A percentile compares a stretch with the other conserved stretches of the same genome.
Evolutionary conservation across 306 rosid genomes (phyloP).

Genomic region (Inga oerstediana): DNA sequence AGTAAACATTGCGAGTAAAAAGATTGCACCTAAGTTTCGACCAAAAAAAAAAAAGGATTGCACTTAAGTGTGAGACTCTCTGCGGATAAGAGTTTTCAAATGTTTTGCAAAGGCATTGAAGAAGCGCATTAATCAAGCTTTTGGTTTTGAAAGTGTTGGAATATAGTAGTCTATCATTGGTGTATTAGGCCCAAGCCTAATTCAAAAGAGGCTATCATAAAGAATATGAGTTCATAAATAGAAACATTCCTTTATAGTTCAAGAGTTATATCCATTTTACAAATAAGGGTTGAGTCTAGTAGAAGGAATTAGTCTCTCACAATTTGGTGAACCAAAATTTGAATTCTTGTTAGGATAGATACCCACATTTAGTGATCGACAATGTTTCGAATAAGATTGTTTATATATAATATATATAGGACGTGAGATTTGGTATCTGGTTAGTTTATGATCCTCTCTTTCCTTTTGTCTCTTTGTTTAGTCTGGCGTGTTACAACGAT

Average conservation of each 20-base stretch:
- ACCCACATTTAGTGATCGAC: no score
- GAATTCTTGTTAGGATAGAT: no score
- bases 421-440: background rate
- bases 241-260: no score
- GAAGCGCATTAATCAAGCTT: background rate
- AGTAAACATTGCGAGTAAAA: background rate
- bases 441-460: background rate
- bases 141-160: no score
- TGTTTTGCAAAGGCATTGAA: background rate
- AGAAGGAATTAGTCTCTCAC: rapidly evolving
- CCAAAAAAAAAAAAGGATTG: background rate
- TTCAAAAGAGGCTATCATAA: no score
- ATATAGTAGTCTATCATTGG: no score
- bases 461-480: background rate
- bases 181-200: rapidly evolving
- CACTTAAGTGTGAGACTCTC: background rate
- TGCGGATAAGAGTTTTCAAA: background rate
- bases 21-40: background rate
- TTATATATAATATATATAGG: no score
- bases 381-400: no score
- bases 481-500: background rate
- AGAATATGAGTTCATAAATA: no score
- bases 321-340: no score
- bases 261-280: no score
- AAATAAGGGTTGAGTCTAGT: no score